Conservation (phyloP, 495 filamentous ascomycete genomes). For the Neurospora intermedia region DNA sequence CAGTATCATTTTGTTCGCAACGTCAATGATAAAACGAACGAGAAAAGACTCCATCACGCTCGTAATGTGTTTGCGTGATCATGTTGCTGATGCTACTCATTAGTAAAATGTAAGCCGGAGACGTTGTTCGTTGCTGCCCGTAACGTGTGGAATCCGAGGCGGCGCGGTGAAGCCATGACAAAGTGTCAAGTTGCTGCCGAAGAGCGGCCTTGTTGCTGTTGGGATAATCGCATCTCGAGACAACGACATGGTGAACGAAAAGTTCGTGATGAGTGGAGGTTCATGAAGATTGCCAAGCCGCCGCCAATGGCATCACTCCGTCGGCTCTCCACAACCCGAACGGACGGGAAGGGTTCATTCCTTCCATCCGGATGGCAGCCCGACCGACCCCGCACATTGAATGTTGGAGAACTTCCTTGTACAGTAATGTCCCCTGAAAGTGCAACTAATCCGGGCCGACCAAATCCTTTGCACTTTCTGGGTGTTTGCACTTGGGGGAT, state of each 20-base stretch:
- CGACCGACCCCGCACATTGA: neutral
- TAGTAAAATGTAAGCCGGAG: neutral
- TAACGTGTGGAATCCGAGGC: too few relatives aligned
- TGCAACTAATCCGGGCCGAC: too few relatives aligned
- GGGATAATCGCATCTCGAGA: too few relatives aligned
- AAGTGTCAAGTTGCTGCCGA: too few relatives aligned
- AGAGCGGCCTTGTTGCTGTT: too few relatives aligned
- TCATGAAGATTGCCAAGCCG: too few relatives aligned
- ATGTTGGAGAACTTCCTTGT: too few relatives aligned
- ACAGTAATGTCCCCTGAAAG: too few relatives aligned
- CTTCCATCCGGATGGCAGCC: neutral
- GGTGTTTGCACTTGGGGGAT: too few relatives aligned
- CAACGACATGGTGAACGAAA: neutral
- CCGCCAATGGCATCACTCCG: neutral
- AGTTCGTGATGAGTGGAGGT: neutral
- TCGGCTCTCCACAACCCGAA: neutral
- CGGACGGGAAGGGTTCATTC: neutral
- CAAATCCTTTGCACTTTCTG: too few relatives aligned
- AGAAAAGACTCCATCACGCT: neutral
- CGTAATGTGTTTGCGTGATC: neutral
- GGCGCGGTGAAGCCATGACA: too few relatives aligned
- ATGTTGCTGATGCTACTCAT: neutral
- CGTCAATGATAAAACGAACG: neutral
- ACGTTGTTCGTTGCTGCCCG: neutral
- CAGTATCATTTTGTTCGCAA: neutral